Conservation (phyloP, 2,329 filamentous ascomycete genomes). For the Thermomyces lanuginosus region DNA sequence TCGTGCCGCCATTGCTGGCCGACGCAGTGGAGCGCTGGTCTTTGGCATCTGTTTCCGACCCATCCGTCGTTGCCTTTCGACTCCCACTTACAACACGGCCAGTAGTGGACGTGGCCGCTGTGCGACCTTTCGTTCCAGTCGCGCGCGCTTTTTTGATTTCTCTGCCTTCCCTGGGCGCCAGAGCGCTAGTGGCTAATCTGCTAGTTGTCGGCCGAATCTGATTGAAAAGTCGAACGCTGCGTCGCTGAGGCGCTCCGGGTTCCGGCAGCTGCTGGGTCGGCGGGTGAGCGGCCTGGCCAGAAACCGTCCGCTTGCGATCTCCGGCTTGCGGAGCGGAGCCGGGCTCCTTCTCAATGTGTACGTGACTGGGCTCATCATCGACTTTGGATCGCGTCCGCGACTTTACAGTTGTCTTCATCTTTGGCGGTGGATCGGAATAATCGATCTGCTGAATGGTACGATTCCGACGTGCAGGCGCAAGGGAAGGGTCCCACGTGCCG, state of each 20-base stretch:
- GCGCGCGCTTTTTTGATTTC: slow-evolving; percentile 76
- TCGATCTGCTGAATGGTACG: slow-evolving; percentile 38
- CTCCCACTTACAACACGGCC: slow-evolving; percentile 83
- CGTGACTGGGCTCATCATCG: slow-evolving; percentile 24
- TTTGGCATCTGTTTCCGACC: slow-evolving; percentile 52
- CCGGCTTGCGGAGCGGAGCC: slow-evolving; percentile 22
- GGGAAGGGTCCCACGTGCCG: slow-evolving; percentile 25
- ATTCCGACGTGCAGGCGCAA: slow-evolving; percentile 33
- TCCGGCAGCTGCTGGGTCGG: slow-evolving; percentile 43
- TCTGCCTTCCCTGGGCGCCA: slow-evolving; percentile 46
- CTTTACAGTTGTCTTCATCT: slow-evolving; percentile 40
- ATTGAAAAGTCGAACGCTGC: slow-evolving; percentile 58
- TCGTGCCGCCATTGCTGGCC: slow-evolving; percentile 12
- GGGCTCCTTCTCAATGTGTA: slow-evolving; percentile 17
- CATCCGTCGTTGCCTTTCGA: slow-evolving; percentile 45
- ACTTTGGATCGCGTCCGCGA: slow-evolving; percentile 25
- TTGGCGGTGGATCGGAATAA: slow-evolving; percentile 43
- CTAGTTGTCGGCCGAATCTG: slow-evolving; percentile 49
- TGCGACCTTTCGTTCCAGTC: slow-evolving; percentile 51
- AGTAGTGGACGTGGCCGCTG: slow-evolving; percentile 51
- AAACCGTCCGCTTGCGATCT: slow-evolving; percentile 82
- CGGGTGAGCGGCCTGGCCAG: slow-evolving; percentile 50
- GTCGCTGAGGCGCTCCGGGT: slow-evolving; percentile 45
- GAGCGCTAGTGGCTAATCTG: slow-evolving; percentile 44
- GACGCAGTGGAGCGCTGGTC: slow-evolving; percentile 33